Base-by-base conservation (phyloP, 176 grass and related monocot species). In the barley (Hordeum vulgare) region DNA sequence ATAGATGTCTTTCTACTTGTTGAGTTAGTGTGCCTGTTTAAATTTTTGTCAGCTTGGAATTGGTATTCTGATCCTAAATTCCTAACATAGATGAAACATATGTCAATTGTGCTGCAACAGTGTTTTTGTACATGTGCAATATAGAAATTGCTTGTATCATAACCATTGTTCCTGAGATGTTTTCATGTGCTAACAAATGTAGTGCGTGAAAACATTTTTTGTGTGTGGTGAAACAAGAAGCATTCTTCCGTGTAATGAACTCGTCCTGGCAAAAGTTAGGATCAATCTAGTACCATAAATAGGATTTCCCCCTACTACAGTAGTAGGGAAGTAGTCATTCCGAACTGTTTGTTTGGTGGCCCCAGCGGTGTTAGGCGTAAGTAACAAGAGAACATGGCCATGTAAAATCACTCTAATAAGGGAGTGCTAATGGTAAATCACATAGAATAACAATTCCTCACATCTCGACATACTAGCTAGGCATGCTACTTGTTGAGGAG, bases 401-500 rank as follows among this genome's bases (percentile, higher is more conserved):
- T 51, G 7, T 15, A 51, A 51, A 51, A 51, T 18, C 47, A 51
- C 47, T 51, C 6, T 51, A 51, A 51, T 18, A 51, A 51, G 18
- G 45, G 79, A 66, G 26, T 56, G 57, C 5, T 49, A 73, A 35
- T 86, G 56, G 26, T 73, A 66, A 58, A 82, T 17, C 34, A 66
- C 25, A 40, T 65, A 54, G 36, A 73, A 6, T 41, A 85, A 34
- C 69, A 78, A 21, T 66, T 79, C 13, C 54, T 54, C 26, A 23
- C 8, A 60, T 90, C 65, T 85, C 88, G 59, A 79, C 84, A 68
- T 67, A 53, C 4, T 17, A 24, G n/a, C 60, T 83, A 40, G 9
- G 60, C 24, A 76, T 40, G 29, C 75, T 49, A 76, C 18, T 74
- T 79, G 84, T 4, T 42, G 61, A n/a, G 27, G 8, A 49, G 61